A percentile compares a stretch with the other conserved stretches of the same genome.
Evolutionary conservation across 495 filamentous ascomycete species (phyloP).

Genomic region (Penicillium nucicola): DNA sequence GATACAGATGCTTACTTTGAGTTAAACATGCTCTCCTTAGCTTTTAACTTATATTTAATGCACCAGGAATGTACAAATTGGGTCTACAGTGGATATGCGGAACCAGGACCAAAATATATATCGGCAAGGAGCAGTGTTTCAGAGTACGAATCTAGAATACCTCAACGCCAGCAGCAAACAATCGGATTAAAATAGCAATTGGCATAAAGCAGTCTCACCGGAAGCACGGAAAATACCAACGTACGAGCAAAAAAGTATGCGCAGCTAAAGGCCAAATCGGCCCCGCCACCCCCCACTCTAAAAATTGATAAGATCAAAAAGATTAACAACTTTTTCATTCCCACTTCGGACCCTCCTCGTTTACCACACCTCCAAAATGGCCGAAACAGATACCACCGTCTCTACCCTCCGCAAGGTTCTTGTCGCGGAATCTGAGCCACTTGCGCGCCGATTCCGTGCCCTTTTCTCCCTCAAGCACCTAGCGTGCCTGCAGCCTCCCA

Average conservation of each 20-base stretch:
- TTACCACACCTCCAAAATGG: constrained; percentile 11
- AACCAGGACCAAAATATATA: no score
- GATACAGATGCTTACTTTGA: no score
- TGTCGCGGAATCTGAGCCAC: constrained; percentile 70
- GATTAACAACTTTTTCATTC: constrained; percentile 14
- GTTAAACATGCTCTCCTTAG: no score
- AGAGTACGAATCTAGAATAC: no score
- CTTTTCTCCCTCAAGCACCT: constrained; percentile 97
- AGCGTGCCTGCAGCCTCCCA: constrained; percentile 64
- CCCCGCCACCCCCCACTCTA: constrained; percentile 29
- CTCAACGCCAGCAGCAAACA: no score
- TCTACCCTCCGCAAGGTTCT: constrained; percentile 70
- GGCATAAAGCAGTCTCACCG: not conserved
- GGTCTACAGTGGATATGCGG: no score
- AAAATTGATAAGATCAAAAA: constrained; percentile 34
- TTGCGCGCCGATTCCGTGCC: constrained; percentile 89
- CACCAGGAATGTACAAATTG: no score
- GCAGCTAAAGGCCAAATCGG: constrained; percentile 1
- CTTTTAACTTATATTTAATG: no score
- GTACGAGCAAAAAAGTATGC: constrained; percentile 3
- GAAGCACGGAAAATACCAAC: not conserved
- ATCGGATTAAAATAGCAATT: no score
- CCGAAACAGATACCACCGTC: constrained; percentile 37
- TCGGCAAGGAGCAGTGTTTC: no score
- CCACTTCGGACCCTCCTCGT: not conserved